Base-by-base conservation (phyloP, 2,329 filamentous ascomycete genomes). In the Penicillium sp. region DNA sequence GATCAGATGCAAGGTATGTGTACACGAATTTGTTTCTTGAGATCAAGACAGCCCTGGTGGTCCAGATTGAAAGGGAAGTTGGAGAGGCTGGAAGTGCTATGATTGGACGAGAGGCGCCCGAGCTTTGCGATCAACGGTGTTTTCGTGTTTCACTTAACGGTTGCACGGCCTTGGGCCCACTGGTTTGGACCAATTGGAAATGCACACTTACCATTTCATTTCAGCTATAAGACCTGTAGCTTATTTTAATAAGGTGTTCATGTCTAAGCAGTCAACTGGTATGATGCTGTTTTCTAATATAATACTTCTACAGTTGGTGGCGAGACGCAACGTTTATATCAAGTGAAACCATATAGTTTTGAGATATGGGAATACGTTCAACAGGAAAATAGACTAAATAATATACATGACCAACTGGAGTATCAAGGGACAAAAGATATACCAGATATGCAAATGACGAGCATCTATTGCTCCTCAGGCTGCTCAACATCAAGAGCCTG, bases 341-440 rank as follows among this genome's bases (percentile, higher is more conserved):
- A 22, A 40, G 14, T 40, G 23, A 37, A 37, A 50, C 37, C 49
- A 51, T 35, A n/a, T 7, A 35, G 20, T 12, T 27, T 35, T 14
- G 43, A 56, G 52, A 55, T 61, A 54, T 58, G 53, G 55, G 46
- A 59, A 62, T 60, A 63, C 51, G 58, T 56, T 52, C 47, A 60
- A 55, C 42, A 51, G 51, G 55, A 55, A 37, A 33, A 49, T 40
- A 54, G 51, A 55, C 55, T 49, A 59, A 59, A 63, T 66, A 66
- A 63, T 66, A 55, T 66, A 66, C 63, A 66, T 60, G 53, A 52
- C 61, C 57, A 57, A 57, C 56, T 44, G 29, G 52, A 41, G 53
- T 33, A 46, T 43, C 40, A 42, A 54, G 43, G 35, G 15, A 49
- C 33, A 31, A 41, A 12, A 31, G 25, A n/a, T 37, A 54, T 35